These are phyloP conservation scores for Murraya paniculata DNA, from an alignment of 345 rosid genomes.

Conservation along the genomic window DNA sequence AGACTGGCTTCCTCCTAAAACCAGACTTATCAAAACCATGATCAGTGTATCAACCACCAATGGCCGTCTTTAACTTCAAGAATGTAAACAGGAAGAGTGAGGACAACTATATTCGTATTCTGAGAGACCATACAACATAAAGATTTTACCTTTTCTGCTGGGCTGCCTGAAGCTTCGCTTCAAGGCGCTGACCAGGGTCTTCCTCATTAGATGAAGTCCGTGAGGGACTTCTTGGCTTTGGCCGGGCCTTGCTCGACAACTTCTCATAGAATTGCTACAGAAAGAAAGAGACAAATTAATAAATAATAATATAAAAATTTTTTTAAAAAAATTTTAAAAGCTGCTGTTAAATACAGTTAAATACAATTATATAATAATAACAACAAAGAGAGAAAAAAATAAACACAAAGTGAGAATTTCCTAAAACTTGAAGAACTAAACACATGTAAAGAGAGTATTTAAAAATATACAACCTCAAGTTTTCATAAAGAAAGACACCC, in stretches of 20 bases:
- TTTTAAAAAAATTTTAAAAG: background rate
- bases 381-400: background rate
- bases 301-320: background rate
- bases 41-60: background rate
- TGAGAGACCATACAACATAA: background rate
- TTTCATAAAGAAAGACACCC: background rate
- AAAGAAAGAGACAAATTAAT: background rate
- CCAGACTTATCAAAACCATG: background rate
- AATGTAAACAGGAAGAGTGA: background rate
- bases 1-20: background rate
- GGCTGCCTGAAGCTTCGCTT: conserved; percentile 93
- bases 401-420: background rate
- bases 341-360: background rate
- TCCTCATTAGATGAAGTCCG: conserved; percentile 69
- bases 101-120: background rate
- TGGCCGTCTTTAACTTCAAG: background rate
- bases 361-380: background rate
- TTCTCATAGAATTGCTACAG: conserved; percentile 85
- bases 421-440: background rate
- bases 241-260: conserved; percentile 82
- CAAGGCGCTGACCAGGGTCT: conserved; percentile 90
- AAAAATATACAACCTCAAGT: background rate
- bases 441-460: background rate
- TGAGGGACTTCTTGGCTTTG: conserved; percentile 79
- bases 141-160: conserved; percentile 77